Evolutionary conservation across 2,329 filamentous ascomycete genomes (phyloP), one percentile per base, ranked within the genome.

Genomic region (Myriosclerotinia curreyana): DNA sequence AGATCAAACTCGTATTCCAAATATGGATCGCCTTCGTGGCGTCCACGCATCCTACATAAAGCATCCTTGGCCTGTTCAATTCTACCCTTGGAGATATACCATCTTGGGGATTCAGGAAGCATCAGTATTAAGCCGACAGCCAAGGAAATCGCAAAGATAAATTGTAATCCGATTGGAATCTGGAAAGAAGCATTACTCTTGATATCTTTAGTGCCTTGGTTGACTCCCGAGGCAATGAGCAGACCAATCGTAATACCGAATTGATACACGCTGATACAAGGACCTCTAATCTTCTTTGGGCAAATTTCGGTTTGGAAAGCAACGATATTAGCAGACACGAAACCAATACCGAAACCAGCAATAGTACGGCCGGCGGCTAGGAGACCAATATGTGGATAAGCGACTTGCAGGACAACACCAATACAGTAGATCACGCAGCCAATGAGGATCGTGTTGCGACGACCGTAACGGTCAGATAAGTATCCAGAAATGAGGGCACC

Each of bases 231-330:
- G 22, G 90, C 90, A 66, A 94, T 77, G 75, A 94, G 80, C 67
- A 95, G 79, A 77, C 90, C 91, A 68, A 92, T 82, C 65, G 89
- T 92, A 75, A 93, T 87, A 76, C 86, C 90, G 81, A 92, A 92
- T 76, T 93, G 90, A 79, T 93, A 93, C 6, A 83, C 88, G 5
- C 88, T 85, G 17, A 93, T 89, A 58, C 92, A 83, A 59, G 88
- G 86, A 73, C 90, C 90, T 73, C 90, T 85, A 68, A 94, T 87
- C 75, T 88, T 89, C 76, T 83, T 84, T 60, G 89, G 87, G 66
- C 78, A 77, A 51, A 70, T 71, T 71, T 80, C 65, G 69, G 70
- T 91, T 90, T 95, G 93, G 83, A 95, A 93, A 64, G 92, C 81
- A 74, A 92, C 90, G 76, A 92, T 86, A 72, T 92, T 86, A 72